Evolutionary conservation across 169 alveolate species (phyloP).

Genomic region (Neospora caninum): DNA sequence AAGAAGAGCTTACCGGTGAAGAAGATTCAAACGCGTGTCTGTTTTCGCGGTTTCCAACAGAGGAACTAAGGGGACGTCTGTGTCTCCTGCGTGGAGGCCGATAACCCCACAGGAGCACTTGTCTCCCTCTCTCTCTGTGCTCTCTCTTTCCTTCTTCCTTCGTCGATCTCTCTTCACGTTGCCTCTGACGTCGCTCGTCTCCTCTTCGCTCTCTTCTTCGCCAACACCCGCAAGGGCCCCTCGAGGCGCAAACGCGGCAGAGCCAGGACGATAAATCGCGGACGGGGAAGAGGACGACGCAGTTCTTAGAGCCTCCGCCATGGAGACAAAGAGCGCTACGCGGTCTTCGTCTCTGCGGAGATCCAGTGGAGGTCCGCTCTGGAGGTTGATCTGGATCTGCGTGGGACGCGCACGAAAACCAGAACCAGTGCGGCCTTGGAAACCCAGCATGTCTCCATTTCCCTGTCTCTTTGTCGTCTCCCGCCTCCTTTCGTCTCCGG

Average conservation of each 20-base stretch:
- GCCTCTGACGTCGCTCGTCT: background rate
- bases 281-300: background rate
- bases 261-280: too few species aligned
- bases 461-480: too few species aligned
- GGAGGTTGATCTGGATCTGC: background rate
- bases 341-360: slow-evolving; percentile 22
- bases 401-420: background rate
- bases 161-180: background rate
- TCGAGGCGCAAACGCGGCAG: background rate
- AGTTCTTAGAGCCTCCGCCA: slow-evolving; percentile 24
- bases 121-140: slow-evolving; percentile 1
- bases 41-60: background rate
- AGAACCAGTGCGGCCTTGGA: too few species aligned
- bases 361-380: background rate
- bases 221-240: background rate
- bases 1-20: background rate
- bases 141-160: background rate
- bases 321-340: background rate
- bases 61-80: background rate
- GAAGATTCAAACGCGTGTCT: background rate
- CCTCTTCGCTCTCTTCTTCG: background rate
- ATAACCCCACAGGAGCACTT: background rate
- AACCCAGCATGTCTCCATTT: too few species aligned
- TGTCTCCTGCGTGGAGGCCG: background rate
- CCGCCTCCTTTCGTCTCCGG: too few species aligned